Conservation (phyloP, 768 basidiomycete genomes). For the Pleurotus djamor region DNA sequence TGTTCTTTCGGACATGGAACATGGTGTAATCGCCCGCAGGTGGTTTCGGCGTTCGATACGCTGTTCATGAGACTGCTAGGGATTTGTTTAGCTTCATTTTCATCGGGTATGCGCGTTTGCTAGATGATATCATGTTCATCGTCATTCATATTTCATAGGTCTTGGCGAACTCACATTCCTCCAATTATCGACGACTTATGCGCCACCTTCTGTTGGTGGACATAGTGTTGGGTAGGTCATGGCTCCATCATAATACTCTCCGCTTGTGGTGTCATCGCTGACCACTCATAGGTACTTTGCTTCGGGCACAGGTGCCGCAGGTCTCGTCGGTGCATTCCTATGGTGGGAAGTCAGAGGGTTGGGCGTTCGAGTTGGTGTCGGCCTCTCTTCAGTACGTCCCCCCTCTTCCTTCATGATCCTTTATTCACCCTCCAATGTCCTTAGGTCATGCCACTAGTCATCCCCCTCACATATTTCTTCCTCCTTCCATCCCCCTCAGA, state of each 20-base stretch:
- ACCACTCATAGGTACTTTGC: conserved; percentile 71
- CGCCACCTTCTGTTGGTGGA: conserved; percentile 65
- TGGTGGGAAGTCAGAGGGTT: conserved; percentile 93
- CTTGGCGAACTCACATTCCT: conserved; percentile 94
- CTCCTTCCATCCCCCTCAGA: conserved; percentile 64
- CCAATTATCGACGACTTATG: conserved; percentile 85
- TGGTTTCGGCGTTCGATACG: conserved; percentile 71
- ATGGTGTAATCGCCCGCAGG: conserved; percentile 34
- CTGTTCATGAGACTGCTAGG: conserved; percentile 74
- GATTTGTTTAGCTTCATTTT: conserved; percentile 81
- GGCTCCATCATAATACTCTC: neutral
- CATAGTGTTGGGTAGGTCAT: conserved; percentile 73
- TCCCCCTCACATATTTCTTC: conserved; percentile 74
- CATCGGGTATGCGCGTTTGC: conserved; percentile 54
- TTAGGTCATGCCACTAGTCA: conserved; percentile 80
- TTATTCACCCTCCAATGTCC: neutral
- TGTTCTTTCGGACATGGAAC: neutral
- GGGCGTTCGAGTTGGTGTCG: conserved; percentile 82
- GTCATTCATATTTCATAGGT: conserved; percentile 38
- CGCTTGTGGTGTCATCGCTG: neutral
- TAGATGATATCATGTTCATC: neutral
- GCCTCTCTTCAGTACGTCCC: conserved; percentile 70
- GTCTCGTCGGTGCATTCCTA: conserved; percentile 85
- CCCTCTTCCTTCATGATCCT: conserved; percentile 1
- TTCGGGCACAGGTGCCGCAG: conserved; percentile 92